These are phyloP conservation scores for Pythium inflatum DNA, from an alignment of 352 stramenopile species.

Conservation along the genomic window DNA sequence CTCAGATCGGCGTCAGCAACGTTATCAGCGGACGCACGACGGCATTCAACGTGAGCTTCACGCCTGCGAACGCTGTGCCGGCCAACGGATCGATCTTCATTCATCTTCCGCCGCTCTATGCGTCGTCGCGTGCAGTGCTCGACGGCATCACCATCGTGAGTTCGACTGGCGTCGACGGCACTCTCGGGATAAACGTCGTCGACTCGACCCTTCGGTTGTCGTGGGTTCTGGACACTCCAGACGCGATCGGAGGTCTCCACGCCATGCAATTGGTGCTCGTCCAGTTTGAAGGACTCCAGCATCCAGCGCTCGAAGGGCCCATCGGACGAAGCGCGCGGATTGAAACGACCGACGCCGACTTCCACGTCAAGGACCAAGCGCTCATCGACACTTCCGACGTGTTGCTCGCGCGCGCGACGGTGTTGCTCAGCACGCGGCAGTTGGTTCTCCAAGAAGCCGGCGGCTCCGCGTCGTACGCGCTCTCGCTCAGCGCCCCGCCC, in stretches of 20 bases:
- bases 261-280: slow-evolving; percentile 42
- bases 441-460: slow-evolving; percentile 29
- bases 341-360: slow-evolving; percentile 49
- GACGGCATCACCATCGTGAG: neutral
- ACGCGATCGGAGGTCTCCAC: neutral
- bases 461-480: slow-evolving; percentile 35
- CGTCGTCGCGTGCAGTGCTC: slow-evolving; percentile 23
- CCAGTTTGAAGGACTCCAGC: slow-evolving; percentile 36
- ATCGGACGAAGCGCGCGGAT: slow-evolving; percentile 51
- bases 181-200: slow-evolving; percentile 1
- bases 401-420: slow-evolving; percentile 43
- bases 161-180: slow-evolving; percentile 4
- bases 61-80: slow-evolving; percentile 40
- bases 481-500: slow-evolving; percentile 52
- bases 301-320: slow-evolving; percentile 61
- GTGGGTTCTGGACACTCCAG: slow-evolving; percentile 14
- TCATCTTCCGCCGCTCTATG: slow-evolving; percentile 58
- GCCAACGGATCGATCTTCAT: slow-evolving; percentile 47
- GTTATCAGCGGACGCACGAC: slow-evolving; percentile 47
- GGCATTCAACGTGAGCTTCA: slow-evolving; percentile 38
- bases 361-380: slow-evolving; percentile 56
- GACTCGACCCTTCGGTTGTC: slow-evolving; percentile 4
- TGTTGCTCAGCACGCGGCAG: slow-evolving; percentile 39
- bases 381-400: slow-evolving; percentile 43
- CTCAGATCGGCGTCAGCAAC: slow-evolving; percentile 22